Evolutionary conservation across 768 basidiomycete genomes (phyloP).

Genomic region (Imleria badia): DNA sequence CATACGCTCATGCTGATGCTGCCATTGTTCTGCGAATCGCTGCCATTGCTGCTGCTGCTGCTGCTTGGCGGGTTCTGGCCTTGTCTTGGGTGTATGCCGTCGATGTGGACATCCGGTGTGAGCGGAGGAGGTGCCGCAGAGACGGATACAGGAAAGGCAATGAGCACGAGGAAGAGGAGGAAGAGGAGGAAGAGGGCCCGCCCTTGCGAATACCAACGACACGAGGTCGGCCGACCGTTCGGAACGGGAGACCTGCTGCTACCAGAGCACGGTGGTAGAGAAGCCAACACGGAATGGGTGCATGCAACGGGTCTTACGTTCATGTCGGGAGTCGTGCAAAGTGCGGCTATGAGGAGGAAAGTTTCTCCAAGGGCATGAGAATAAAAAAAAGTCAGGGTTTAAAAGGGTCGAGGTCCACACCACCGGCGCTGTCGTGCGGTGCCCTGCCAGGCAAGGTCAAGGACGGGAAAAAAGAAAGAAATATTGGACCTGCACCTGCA

Average conservation of each 20-base stretch:
- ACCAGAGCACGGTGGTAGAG: slow-evolving; percentile 6
- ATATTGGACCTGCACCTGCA: not conserved
- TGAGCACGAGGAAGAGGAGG: slow-evolving; percentile 4
- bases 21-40: not conserved
- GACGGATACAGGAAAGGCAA: not conserved
- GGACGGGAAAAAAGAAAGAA: not conserved
- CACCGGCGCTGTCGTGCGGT: slow-evolving; percentile 8
- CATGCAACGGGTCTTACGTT: not conserved
- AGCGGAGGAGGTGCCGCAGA: slow-evolving; percentile 7
- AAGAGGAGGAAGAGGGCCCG: not conserved
- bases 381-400: not conserved
- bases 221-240: not conserved
- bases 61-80: not conserved
- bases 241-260: not conserved
- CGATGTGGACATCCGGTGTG: not conserved
- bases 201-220: not conserved
- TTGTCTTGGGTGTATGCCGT: not conserved
- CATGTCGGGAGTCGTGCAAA: slow-evolving; percentile 3
- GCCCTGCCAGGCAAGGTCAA: slow-evolving; percentile 2
- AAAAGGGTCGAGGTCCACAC: slow-evolving; percentile 5
- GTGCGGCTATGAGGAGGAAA: not conserved
- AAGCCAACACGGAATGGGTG: not conserved
- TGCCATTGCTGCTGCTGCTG: not conserved
- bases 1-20: slow-evolving; percentile 22
- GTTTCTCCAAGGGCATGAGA: not conserved